Base-by-base conservation (phyloP, 2,329 filamentous ascomycete genomes). In the Pseudogymnoascus sp. region DNA sequence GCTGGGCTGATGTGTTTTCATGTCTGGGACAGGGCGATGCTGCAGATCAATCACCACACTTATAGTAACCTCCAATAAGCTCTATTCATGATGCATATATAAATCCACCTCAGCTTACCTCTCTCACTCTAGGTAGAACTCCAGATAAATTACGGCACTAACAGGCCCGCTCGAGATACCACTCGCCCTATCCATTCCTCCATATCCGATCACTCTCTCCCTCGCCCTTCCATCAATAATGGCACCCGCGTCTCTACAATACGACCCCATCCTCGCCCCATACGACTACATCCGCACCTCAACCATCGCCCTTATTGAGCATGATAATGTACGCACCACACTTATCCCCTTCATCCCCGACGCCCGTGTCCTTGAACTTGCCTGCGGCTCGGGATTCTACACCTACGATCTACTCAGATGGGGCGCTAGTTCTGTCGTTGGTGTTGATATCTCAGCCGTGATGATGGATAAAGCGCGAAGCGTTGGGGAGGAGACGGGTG, bases 341-440 rank as follows among this genome's bases (percentile, higher is more conserved):
- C 56, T 69, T 25, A 23, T 36, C 2, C 66, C 70, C 12, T 69
- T 66, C 25, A 65, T 69, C 23, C n/a, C 65, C 36, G 38, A 62
- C 2, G 67, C 68, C 25, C 66, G 70, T 18, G 68, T 76, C 12
- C 72, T 77, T 38, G 75, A 77, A 59, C 72, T 77, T 9, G 75
- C 75, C 16, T 76, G 75, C 65, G 75, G 75, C 11, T 71, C 73
- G 1, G 75, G 75, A 14, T 75, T 70, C 64, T 76, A 74, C 63
- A 73, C 73, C 12, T 69, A 70, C 49, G 68, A 67, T 42, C 68
- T 75, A 34, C 65, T 74, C 6, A 64, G 68, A 62, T 76, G 74
- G 74, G 75, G 74, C 28, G 75, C 75, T 1, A 64, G 63, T 14
- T 68, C 66, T 7, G 71, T 77, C 8, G 65, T 75, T 8, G 74